Evolutionary conservation across 495 filamentous ascomycete species (phyloP).

Genomic region (Ascobolus immersus): DNA sequence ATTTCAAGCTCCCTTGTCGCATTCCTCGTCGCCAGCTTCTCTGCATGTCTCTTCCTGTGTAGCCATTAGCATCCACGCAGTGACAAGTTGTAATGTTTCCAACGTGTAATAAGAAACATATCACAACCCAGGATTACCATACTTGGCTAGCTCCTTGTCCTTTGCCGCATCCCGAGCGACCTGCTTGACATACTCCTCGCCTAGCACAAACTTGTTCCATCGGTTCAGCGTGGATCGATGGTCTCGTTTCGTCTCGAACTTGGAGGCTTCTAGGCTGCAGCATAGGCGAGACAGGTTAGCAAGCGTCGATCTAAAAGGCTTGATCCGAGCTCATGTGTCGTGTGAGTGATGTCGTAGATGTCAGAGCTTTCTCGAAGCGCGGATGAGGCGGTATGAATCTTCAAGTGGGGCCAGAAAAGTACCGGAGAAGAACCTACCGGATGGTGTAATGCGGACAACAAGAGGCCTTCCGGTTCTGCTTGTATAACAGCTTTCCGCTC

Average conservation of each 20-base stretch:
- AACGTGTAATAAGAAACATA: background rate
- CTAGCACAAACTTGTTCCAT: constrained; percentile 69
- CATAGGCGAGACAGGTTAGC: constrained; percentile 8
- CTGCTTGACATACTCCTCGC: constrained; percentile 49
- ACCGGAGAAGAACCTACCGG: constrained; percentile 23
- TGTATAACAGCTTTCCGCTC: constrained; percentile 67
- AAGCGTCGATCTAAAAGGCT: background rate
- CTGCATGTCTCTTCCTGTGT: background rate
- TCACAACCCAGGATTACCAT: background rate
- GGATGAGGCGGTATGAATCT: background rate
- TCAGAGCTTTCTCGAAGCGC: background rate
- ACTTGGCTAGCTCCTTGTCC: constrained; percentile 36
- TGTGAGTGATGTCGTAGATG: too few relatives aligned
- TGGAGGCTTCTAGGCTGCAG: constrained; percentile 37
- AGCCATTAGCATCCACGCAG: background rate
- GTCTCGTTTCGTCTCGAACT: constrained; percentile 47
- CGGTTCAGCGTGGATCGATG: constrained; percentile 72
- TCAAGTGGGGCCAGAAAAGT: background rate
- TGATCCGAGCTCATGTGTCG: too few relatives aligned
- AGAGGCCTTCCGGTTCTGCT: constrained; percentile 53
- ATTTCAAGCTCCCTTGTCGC: constrained; percentile 19
- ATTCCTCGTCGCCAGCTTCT: constrained; percentile 1
- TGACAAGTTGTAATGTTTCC: background rate
- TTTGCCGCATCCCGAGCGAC: constrained; percentile 47
- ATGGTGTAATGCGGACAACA: constrained; percentile 96